Conservation (phyloP, 768 basidiomycete genomes). For the Trametes villosa region DNA sequence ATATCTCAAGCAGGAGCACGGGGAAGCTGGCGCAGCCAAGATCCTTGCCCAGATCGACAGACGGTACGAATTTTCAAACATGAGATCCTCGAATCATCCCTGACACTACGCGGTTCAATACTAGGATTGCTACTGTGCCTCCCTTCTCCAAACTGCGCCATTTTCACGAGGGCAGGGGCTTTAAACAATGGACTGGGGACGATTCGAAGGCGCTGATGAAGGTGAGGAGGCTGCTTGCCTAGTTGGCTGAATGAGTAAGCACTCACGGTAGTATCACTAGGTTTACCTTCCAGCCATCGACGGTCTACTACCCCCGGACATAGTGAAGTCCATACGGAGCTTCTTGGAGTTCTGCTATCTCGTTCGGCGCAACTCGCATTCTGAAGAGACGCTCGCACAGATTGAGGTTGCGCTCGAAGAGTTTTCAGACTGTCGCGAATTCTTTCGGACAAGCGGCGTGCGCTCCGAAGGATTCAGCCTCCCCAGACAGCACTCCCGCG, state of each 20-base stretch:
- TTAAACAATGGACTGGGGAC: not conserved
- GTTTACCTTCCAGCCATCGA: slow-evolving; percentile 17
- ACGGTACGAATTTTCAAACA: not conserved
- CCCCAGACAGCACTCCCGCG: not conserved
- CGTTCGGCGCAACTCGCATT: slow-evolving; percentile 24
- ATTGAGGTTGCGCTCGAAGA: not conserved
- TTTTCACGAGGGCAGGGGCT: no score
- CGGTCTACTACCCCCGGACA: slow-evolving; percentile 16
- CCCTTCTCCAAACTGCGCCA: not conserved
- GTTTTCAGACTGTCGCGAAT: not conserved
- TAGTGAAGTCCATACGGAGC: slow-evolving; percentile 7
- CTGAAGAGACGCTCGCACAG: slow-evolving; percentile 9
- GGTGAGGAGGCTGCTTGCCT: not conserved
- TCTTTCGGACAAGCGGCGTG: not conserved
- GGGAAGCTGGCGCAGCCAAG: not conserved
- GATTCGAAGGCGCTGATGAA: not conserved
- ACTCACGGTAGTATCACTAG: not conserved
- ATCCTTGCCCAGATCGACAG: slow-evolving; percentile 25
- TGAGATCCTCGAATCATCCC: not conserved
- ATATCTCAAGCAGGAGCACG: slow-evolving; percentile 24
- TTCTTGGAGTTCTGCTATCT: slow-evolving; percentile 29
- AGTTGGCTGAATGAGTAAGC: not conserved
- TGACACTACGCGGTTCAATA: not conserved
- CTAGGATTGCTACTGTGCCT: not conserved
- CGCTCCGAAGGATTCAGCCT: not conserved